These are phyloP conservation scores for Terana coerulea DNA, from an alignment of 768 basidiomycete species.

Conservation along the genomic window DNA sequence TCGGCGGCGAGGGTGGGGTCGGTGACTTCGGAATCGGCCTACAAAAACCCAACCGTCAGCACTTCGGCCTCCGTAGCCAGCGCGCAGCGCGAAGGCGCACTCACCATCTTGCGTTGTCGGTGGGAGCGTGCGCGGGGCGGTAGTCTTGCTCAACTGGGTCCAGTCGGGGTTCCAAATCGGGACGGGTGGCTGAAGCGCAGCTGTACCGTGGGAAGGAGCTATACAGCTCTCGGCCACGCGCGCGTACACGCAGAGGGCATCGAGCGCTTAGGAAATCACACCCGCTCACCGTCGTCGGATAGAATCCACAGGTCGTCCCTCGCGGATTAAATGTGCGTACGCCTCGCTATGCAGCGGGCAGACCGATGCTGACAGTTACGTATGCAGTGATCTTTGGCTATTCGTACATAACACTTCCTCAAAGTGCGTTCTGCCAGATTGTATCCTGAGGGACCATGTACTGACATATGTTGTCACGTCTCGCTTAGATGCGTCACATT, in stretches of 20 bases:
- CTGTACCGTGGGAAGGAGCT: conserved; percentile 46
- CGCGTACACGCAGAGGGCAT: conserved; percentile 6
- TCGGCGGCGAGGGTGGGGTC: conserved; percentile 93
- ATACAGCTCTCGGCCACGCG: conserved; percentile 44
- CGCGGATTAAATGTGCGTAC: conserved; percentile 76
- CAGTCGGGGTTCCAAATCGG: conserved; percentile 18
- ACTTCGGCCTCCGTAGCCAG: conserved; percentile 1
- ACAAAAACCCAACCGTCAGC: conserved; percentile 20
- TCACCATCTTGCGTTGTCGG: conserved; percentile 30
- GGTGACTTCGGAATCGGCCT: conserved; percentile 84
- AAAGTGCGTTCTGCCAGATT: conserved; percentile 38
- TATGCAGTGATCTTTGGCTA: conserved; percentile 91
- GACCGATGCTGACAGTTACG: background rate
- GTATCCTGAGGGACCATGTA: background rate
- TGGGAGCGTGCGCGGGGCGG: conserved; percentile 12
- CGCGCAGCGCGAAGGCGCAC: conserved; percentile 8
- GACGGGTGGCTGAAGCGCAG: conserved; percentile 34
- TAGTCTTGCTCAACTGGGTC: conserved; percentile 10
- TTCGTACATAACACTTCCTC: conserved; percentile 39
- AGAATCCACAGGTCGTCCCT: conserved; percentile 95
- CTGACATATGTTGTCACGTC: background rate
- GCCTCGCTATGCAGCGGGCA: background rate
- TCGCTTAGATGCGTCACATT: conserved; percentile 77
- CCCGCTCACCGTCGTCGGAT: conserved; percentile 51
- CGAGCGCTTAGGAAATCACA: conserved; percentile 14